Evolutionary conservation across 768 basidiomycete genomes (phyloP), one percentile per base, ranked within the genome.

Genomic region (Tylopilus plumbeoviolaceoides): DNA sequence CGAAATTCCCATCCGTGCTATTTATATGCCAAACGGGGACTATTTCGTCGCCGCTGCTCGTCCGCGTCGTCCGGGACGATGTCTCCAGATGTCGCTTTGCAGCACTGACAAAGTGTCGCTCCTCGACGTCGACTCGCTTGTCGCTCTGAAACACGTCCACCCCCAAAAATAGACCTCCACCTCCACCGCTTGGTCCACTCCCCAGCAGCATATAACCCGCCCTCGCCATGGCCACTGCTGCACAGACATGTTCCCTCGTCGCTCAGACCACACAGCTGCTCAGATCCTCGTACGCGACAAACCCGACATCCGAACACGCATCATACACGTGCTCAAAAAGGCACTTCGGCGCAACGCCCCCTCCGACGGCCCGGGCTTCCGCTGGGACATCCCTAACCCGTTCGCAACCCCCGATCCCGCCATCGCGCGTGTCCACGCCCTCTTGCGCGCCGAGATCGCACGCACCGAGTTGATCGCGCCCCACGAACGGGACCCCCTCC

Each of bases 321-420:
- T 31, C 44, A 12, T 28, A 7, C 43, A 17, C 27, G 28, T 28
- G 17, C 12, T 45, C 44, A 45, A 21, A 33, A 45, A 30, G 30
- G 30, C 30, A 30, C 8, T 30, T 11, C 30, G 10, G 7, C 7
- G 10, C 8, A 30, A 11, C 2, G 8, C 10, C 30, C 30, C 30
- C 30, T 30, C 30, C 30, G 30, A 30, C 30, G 3, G 7, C 1
- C 30, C 10, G 30, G 30, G 30, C 30, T 30, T 51, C 38, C 53
- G 53, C 4, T 64, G 64, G 63, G 55, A 64, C 46, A 48, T 30
- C 6, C 18, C 17, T 0, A 25, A 60, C 44, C 62, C 64, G 0
- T 64, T 63, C 18, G 50, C 15, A 1, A 20, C 23, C 7, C 41
- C 18, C 15, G 47, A 49, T 25, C 54, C 53, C 1, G 30, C 36